Evolutionary conservation across 2,329 filamentous ascomycete genomes (phyloP), one percentile per base, ranked within the genome.

Genomic region (Westerdykella sp.): DNA sequence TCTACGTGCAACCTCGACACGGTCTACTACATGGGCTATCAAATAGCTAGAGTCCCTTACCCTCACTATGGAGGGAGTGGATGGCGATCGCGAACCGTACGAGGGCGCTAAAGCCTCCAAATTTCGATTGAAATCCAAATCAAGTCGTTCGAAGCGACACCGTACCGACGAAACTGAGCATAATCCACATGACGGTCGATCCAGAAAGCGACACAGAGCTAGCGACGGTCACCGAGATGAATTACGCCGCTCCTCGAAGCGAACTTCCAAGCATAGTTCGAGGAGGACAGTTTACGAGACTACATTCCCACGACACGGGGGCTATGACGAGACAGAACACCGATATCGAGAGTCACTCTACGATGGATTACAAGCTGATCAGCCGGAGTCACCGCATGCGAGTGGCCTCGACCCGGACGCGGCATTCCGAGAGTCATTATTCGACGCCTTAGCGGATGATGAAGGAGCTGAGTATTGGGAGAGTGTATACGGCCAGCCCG

Each of bases 401-500:
- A 30, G 46, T 48, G 61, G 55, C 18, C 5, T 46, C 7, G 52
- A 85, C 53, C 76, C 87, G 0, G 83, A 88, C 34, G 73, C 77
- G 0, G 88, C 91, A 1, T 98, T 98, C 65, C 83, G 87, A 23
- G 87, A 95, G 66, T 95, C 89, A 1, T 81, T 98, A 5, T 97
- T 97, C 69, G 93, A 98, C 66, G 93, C 93, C 25, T 84, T 98
- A 68, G 91, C 89, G 31, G 93, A 98, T 67, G 91, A 97, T 62
- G 93, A 98, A 69, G 93, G 91, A 37, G 93, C 93, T 2, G 79
- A 82, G 6, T 98, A 93, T 71, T 98, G 93, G 93, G 85, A 96
- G 65, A 80, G 81, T 13, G 87, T 98, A n/a, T 98, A 97, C 68
- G 90, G 89, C 1, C 91, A 97, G 64, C 91, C 93, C 0, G 85